Evolutionary conservation across 164 flowering plant genomes (phyloP).

Genomic region (Nelumbo lutea): DNA sequence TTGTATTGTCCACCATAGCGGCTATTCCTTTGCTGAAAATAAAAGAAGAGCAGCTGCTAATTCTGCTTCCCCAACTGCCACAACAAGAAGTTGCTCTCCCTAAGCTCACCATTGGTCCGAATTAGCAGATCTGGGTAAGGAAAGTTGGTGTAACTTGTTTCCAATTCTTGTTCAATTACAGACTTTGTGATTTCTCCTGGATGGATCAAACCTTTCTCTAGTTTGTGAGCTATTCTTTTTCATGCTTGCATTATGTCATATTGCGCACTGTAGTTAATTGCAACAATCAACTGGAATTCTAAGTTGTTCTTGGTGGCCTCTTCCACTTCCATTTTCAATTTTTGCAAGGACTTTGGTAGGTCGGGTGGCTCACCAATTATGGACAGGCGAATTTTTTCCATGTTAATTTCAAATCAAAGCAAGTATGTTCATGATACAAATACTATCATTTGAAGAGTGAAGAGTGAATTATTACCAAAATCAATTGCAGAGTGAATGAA

Average conservation of each 20-base stretch:
- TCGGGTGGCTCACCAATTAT: slow-evolving; percentile 47
- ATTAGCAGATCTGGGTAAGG: slow-evolving; percentile 64
- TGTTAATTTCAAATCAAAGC: slow-evolving; percentile 10
- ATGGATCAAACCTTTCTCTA: slow-evolving; percentile 34
- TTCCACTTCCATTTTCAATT: slow-evolving; percentile 25
- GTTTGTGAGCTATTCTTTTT: slow-evolving; percentile 46
- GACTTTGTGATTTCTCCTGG: slow-evolving; percentile 40
- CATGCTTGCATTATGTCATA: slow-evolving; percentile 64
- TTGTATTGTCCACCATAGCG: slow-evolving; percentile 39
- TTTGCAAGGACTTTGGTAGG: slow-evolving; percentile 40
- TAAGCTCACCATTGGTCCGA: slow-evolving; percentile 64
- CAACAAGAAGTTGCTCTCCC: slow-evolving; percentile 64
- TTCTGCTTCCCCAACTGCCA: slow-evolving; percentile 57
- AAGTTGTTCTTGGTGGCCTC: slow-evolving; percentile 42
- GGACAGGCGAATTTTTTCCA: slow-evolving; percentile 41
- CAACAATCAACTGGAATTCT: slow-evolving; percentile 40
- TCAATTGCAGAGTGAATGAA: too few relatives aligned
- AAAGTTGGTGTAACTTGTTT: slow-evolving; percentile 45
- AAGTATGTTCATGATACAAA: too few relatives aligned
- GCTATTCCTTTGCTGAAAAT: slow-evolving; percentile 51
- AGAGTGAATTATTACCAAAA: too few relatives aligned
- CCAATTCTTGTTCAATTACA: slow-evolving; percentile 49
- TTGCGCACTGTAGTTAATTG: slow-evolving; percentile 56
- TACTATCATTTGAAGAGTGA: too few relatives aligned
- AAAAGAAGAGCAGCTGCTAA: slow-evolving; percentile 43